These are phyloP conservation scores for Dactylorhiza incarnata DNA, from an alignment of 106 monocot genomes.

Conservation along the genomic window DNA sequence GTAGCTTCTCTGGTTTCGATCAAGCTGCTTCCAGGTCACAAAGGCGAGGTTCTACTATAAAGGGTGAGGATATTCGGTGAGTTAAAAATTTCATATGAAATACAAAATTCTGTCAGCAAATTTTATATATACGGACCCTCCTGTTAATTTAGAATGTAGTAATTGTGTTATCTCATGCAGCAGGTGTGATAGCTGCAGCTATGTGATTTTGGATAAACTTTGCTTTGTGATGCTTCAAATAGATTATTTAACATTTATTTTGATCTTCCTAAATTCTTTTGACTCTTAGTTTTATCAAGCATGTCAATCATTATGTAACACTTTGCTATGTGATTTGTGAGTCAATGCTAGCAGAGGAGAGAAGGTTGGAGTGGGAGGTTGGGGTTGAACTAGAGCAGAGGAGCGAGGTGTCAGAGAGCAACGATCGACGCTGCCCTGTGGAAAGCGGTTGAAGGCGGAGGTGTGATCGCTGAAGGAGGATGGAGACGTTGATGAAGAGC, in stretches of 20 bases:
- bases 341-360: background rate
- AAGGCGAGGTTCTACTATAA: constrained; percentile 44
- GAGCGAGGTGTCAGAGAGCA: no score
- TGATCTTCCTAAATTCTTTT: background rate
- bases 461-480: no score
- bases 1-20: constrained; percentile 79
- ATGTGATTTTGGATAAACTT: background rate
- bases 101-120: background rate
- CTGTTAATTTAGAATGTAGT: background rate
- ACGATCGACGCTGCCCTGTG: no score
- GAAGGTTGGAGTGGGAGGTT: background rate
- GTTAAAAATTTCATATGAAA: constrained; percentile 13
- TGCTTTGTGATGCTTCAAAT: background rate
- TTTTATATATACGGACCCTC: background rate
- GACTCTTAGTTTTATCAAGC: background rate
- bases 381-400: background rate
- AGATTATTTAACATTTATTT: background rate
- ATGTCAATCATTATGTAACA: background rate
- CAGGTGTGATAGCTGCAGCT: background rate
- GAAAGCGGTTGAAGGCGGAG: no score
- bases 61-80: constrained; percentile 96
- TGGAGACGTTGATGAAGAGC: no score
- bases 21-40: constrained; percentile 62
- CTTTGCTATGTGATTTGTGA: background rate
- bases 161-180: background rate